phyloP scores from a whole-genome alignment of 2,329 filamentous ascomycete genomes.

The Cladophialophora bantiana region DNA sequence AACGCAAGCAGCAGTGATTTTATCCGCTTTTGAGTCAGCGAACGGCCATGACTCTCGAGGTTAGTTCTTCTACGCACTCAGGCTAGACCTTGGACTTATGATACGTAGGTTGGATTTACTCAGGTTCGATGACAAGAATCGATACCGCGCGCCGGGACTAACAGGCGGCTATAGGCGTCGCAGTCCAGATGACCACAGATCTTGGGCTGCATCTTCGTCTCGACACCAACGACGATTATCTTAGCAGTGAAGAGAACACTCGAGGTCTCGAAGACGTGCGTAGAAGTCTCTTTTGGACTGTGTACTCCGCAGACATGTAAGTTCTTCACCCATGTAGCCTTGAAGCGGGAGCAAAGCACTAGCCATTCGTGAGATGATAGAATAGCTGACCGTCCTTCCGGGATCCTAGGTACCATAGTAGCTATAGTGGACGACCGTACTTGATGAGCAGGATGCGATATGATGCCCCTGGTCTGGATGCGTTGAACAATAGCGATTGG shows the following conservation, averaged over 20 bases:
- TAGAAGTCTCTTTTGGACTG: constrained; percentile 48
- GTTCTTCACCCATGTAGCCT: neutral
- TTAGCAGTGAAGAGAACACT: neutral
- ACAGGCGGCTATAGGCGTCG: constrained; percentile 47
- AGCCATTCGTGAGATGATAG: neutral
- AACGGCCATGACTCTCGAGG: constrained; percentile 54
- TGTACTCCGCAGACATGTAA: constrained; percentile 40
- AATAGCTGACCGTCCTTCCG: neutral
- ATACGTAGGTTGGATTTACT: constrained; percentile 18
- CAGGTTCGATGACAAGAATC: constrained; percentile 9
- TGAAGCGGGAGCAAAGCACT: neutral
- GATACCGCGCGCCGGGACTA: neutral
- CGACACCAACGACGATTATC: constrained; percentile 1
- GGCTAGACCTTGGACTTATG: neutral
- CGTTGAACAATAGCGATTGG: constrained; percentile 10
- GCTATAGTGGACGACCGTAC: constrained; percentile 19
- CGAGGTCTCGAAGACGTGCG: constrained; percentile 32
- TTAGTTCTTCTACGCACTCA: constrained; percentile 45
- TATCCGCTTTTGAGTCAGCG: constrained; percentile 56
- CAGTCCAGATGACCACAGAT: constrained; percentile 54
- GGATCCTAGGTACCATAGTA: constrained; percentile 1
- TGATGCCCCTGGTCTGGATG: neutral
- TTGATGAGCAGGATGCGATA: constrained; percentile 17
- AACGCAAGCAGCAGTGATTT: constrained; percentile 55
- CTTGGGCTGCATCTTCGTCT: constrained; percentile 50